These are phyloP conservation scores for Boletus sp. DNA, from an alignment of 768 basidiomycete genomes.

Conservation along the genomic window DNA sequence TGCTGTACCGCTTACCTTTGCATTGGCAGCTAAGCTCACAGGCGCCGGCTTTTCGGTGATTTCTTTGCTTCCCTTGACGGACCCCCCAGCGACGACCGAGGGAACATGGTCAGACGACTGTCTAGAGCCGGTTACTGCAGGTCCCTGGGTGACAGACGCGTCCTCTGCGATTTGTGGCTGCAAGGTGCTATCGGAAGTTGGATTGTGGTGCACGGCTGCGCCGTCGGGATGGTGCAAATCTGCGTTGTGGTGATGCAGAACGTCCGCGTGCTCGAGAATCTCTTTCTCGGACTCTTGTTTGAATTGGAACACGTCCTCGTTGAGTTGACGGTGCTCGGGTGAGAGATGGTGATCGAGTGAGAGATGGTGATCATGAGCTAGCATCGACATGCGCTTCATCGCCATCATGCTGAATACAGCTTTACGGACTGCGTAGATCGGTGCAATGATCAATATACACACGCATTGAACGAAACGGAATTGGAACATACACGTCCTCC, in stretches of 20 bases:
- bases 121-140: background rate
- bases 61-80: constrained; percentile 22
- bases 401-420: constrained; percentile 87
- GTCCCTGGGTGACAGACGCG: background rate
- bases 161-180: background rate
- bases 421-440: constrained; percentile 65
- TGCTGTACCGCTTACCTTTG: constrained; percentile 28
- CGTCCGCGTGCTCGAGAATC: constrained; percentile 37
- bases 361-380: constrained; percentile 36
- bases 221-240: background rate
- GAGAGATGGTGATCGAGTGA: constrained; percentile 38
- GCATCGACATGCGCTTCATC: constrained; percentile 71
- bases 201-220: background rate
- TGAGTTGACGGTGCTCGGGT: constrained; percentile 48
- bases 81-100: constrained; percentile 2
- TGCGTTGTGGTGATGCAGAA: constrained; percentile 51
- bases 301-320: constrained; percentile 59
- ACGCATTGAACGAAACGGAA: background rate
- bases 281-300: constrained; percentile 79
- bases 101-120: constrained; percentile 2
- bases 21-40: constrained; percentile 31
- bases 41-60: constrained; percentile 26
- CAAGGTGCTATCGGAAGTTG: background rate
- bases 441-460: constrained; percentile 2
- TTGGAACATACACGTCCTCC: constrained; percentile 67